Percentiles rank a stretch among this genome's conserved stretches.
Evolutionary conservation across 1,284 basidiomycete species (phyloP).

Genomic region (Cystobasidium pallidum): DNA sequence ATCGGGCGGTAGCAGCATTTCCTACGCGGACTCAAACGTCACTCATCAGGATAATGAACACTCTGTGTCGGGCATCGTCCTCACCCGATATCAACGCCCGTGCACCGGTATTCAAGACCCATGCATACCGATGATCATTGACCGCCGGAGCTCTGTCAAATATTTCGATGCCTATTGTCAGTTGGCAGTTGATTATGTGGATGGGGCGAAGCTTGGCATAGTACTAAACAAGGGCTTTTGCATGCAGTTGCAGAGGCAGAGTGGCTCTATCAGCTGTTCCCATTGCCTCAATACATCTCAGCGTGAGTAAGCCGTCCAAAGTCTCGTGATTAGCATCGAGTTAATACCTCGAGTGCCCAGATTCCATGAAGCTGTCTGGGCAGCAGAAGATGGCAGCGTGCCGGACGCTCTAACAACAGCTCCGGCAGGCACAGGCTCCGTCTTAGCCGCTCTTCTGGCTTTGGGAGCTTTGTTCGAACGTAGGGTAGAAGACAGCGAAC

Average conservation of each 20-base stretch:
- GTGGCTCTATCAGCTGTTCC: conserved; percentile 34
- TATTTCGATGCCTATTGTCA: conserved; percentile 40
- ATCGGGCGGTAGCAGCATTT: conserved; percentile 14
- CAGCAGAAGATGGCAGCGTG: conserved; percentile 6
- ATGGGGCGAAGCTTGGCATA: too few relatives aligned
- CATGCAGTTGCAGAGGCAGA: conserved; percentile 36
- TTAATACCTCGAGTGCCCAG: not conserved
- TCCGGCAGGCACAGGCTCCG: conserved; percentile 12
- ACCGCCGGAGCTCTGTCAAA: conserved; percentile 21
- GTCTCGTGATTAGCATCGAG: not conserved
- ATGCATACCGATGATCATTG: conserved; percentile 13
- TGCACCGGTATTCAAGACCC: conserved; percentile 17
- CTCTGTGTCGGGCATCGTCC: conserved; percentile 26
- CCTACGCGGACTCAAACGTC: not conserved
- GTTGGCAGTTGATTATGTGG: too few relatives aligned
- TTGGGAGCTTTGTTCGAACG: conserved; percentile 36
- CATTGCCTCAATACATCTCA: conserved; percentile 23
- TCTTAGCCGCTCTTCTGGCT: conserved; percentile 25
- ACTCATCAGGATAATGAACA: conserved; percentile 26
- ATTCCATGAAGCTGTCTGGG: conserved; percentile 34
- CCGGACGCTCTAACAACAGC: not conserved
- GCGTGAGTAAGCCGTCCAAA: not conserved
- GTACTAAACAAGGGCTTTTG: too few relatives aligned
- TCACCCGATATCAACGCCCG: conserved; percentile 32
- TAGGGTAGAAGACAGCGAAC: conserved; percentile 32